Evolutionary conservation across 2,329 filamentous ascomycete genomes (phyloP).

Genomic region (Malbranchea cinnamomea): DNA sequence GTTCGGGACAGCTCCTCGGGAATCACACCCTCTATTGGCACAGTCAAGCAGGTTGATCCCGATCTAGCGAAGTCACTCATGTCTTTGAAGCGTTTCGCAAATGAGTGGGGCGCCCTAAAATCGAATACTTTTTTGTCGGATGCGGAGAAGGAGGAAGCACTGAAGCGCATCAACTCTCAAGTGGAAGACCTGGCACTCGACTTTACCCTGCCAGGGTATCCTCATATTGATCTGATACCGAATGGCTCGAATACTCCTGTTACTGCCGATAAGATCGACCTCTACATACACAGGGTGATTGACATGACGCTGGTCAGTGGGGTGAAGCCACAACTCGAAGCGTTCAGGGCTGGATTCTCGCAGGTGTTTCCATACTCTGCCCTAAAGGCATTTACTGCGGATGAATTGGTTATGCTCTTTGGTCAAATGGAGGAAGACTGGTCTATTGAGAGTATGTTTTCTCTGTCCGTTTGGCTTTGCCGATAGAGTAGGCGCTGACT

Average conservation of each 20-base stretch:
- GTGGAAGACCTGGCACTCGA: conserved; percentile 86
- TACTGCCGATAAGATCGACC: conserved; percentile 79
- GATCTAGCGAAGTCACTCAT: conserved; percentile 74
- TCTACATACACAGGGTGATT: conserved; percentile 77
- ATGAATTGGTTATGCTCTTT: conserved; percentile 88
- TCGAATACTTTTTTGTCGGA: conserved; percentile 51
- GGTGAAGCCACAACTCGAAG: conserved; percentile 75
- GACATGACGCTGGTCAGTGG: conserved; percentile 83
- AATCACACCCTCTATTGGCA: conserved; percentile 71
- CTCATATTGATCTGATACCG: conserved; percentile 65
- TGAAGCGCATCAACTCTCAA: conserved; percentile 54
- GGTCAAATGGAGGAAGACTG: conserved; percentile 89
- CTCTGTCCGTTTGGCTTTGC: not conserved
- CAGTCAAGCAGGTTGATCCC: conserved; percentile 78
- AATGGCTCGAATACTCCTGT: conserved; percentile 61
- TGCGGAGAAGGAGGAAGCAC: conserved; percentile 55
- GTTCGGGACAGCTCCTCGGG: conserved; percentile 56
- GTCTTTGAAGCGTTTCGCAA: conserved; percentile 71
- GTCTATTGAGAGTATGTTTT: conserved; percentile 78
- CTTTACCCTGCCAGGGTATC: conserved; percentile 87
- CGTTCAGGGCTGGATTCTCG: conserved; percentile 81
- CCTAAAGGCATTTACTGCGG: conserved; percentile 82
- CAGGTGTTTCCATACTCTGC: conserved; percentile 94
- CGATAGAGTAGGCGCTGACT: conserved; percentile 6
- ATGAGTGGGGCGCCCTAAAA: conserved; percentile 69